Evolutionary conservation across 139 green algal species (phyloP), one percentile per base, ranked within the genome.

Genomic region (Astrephomene gubernaculifera): DNA sequence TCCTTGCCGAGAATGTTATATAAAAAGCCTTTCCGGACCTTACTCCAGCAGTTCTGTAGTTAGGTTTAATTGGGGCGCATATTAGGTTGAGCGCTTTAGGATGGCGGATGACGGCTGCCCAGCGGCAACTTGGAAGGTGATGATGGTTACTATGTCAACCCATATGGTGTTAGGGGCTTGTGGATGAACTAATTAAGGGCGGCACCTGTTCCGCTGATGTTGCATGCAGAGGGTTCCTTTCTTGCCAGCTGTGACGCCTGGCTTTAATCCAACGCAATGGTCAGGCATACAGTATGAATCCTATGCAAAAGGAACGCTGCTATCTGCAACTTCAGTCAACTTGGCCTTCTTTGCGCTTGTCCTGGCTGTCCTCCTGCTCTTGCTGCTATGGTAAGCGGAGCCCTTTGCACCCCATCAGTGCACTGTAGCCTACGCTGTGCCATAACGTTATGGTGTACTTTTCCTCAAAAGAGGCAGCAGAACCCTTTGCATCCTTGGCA

Each of bases 211-310:
- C n/a, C n/a, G n/a, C n/a, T n/a, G n/a, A n/a, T n/a, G n/a, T n/a
- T n/a, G n/a, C n/a, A n/a, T 53, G 76, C 76, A 83, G 76, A 83
- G 72, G n/a, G 29, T 83, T 0, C 76, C 76, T 1, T 72, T 83
- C 10, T 41, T 83, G 19, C 76, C 76, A 12, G 6, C 29, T 21
- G 29, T 60, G 5, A 73, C 76, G 0, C 76, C 76, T 2, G 76
- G 76, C 3, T 83, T 83, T 60, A 73, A 64, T 52, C 76, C 61
- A 1, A 22, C 31, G 4, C 27, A 68, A 36, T 83, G 76, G 76
- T 29, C 29, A 2, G 39, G 12, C 1, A 44, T 4, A 29, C 25
- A 82, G 6, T 71, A 43, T 2, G 25, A 41, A 22, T n/a, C 36
- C 2, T 82, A 82, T n/a, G 57, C 27, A 2, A 57, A 71, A 10